Conservation (phyloP, 306 rosid species). For the Corylus avellana region DNA sequence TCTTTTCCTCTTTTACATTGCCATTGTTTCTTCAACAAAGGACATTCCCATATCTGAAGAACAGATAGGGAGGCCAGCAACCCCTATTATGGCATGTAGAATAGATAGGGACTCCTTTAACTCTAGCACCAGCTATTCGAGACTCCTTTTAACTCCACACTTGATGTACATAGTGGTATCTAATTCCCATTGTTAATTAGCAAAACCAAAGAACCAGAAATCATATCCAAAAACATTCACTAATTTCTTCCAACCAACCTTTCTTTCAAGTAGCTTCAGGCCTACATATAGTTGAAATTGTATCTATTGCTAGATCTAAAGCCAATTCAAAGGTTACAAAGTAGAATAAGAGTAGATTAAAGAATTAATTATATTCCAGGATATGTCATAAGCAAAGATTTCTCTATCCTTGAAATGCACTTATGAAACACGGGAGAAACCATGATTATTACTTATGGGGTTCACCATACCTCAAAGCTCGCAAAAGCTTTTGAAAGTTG, state of each 20-base stretch:
- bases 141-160: no score
- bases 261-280: background rate
- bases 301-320: slow-evolving; percentile 14
- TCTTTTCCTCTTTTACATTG: no score
- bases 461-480: slow-evolving; percentile 70
- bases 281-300: background rate
- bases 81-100: no score
- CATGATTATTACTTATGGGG: slow-evolving; percentile 40
- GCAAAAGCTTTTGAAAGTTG: slow-evolving; percentile 45
- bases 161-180: no score
- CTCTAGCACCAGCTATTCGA: no score
- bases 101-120: no score
- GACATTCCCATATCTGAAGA: no score
- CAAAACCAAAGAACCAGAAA: background rate
- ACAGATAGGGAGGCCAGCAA: no score
- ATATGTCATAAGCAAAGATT: slow-evolving; percentile 81
- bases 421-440: slow-evolving; percentile 35
- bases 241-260: slow-evolving; percentile 17
- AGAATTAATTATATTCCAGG: slow-evolving; percentile 32
- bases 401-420: slow-evolving; percentile 65
- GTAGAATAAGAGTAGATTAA: background rate
- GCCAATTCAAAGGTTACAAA: slow-evolving; percentile 22
- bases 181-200: no score
- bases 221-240: slow-evolving; percentile 16
- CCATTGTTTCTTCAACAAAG: no score